These are phyloP conservation scores for Manihot esculenta DNA, from an alignment of 441 rosid genomes.

Conservation along the genomic window DNA sequence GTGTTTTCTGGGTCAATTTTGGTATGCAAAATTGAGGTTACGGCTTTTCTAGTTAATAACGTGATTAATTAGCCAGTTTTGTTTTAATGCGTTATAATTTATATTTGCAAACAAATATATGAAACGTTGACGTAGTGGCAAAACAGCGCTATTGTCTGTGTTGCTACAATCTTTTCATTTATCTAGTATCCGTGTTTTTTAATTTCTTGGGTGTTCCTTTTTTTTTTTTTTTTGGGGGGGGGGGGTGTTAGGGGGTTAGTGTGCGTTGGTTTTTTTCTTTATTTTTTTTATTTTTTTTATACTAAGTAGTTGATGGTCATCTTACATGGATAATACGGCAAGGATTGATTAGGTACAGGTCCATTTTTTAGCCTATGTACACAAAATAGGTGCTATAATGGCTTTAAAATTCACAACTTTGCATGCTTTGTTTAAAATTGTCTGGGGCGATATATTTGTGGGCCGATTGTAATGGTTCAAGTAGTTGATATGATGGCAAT, in stretches of 20 bases:
- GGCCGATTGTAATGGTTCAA: too few species aligned
- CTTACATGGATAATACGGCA: background rate
- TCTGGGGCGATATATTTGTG: background rate
- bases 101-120: background rate
- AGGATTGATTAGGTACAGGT: too few species aligned
- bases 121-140: background rate
- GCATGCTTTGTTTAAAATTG: background rate
- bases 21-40: background rate
- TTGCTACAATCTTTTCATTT: background rate
- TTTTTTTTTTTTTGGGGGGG: too few species aligned
- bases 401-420: background rate
- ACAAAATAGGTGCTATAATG: background rate
- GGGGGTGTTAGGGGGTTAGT: too few species aligned
- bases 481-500: too few species aligned
- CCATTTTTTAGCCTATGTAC: too few species aligned
- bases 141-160: background rate
- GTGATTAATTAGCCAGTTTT: background rate
- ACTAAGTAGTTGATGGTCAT: too few species aligned
- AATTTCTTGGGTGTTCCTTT: too few species aligned
- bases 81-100: too few species aligned
- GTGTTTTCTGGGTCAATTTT: background rate
- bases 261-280: too few species aligned
- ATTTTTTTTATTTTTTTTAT: too few species aligned
- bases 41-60: too few species aligned
- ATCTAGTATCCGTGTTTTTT: background rate